Evolutionary conservation across 768 basidiomycete genomes (phyloP), one percentile per base, ranked within the genome.

Genomic region (Auricularia sp.): DNA sequence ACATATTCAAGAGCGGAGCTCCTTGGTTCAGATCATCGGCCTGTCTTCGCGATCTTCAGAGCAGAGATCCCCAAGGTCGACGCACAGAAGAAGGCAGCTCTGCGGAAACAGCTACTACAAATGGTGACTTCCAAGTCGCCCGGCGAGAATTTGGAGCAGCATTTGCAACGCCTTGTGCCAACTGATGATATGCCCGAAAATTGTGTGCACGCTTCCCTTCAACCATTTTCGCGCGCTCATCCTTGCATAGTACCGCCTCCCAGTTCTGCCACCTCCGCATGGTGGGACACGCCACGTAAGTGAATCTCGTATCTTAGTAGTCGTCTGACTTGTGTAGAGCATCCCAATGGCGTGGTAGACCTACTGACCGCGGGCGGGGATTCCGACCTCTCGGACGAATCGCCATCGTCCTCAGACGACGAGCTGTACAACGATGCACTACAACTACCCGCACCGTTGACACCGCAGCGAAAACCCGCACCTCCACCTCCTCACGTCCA

Each of bases 1-100:
- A 82, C 85, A 8, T 99, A 99, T 74, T 86, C 87, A 21, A 81
- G 94, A 66, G 89, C 92, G 6, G 92, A 96, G 69, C 76, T 99
- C 65, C 81, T 80, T 71, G 85, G 90, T n/a, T 99, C 97, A 5
- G 97, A 99, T 77, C 97, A 99, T 73, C 87, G 89, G 72, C 97
- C 97, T 92, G 96, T 99, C 3, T 96, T 90, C 69, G 92, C 85
- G 3, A 75, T 93, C 6, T 94, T 97, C 76, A 80, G 84, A 62
- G 86, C 87, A 1, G 82, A 87, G 63, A 84, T 98, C 18, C 83
- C 90, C 51, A 82, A 88, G 24, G 81, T 99, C 45, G 94, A 99
- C 73, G 75, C 84, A 16, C 79, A 77, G 2, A 97, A 93, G 75
- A 87, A 86, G 66, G 81, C 83, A 1, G 80, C 82, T 3, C 76